phyloP scores from a whole-genome alignment of 768 basidiomycete genomes.

The Leucosporidium yakuticum region DNA sequence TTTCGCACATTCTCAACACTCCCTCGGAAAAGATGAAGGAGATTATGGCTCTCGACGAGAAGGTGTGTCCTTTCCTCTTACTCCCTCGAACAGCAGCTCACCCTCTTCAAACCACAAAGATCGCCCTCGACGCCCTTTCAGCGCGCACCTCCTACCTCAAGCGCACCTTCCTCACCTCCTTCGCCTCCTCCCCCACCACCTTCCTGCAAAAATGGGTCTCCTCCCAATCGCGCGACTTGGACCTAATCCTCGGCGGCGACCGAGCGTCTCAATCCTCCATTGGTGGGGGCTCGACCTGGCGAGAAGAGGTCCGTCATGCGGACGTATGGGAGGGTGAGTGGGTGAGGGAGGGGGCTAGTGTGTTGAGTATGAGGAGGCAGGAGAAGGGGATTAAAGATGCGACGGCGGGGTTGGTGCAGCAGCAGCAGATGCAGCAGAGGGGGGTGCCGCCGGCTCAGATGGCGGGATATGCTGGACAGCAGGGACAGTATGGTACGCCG shows the following conservation, averaged over 20 bases:
- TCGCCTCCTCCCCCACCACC: background rate
- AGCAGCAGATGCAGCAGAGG: constrained; percentile 4
- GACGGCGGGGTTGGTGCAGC: background rate
- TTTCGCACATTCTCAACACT: background rate
- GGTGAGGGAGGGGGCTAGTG: constrained; percentile 4
- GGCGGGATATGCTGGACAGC: too few relatives aligned
- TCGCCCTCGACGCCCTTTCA: background rate
- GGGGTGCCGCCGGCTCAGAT: too few relatives aligned
- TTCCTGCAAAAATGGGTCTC: background rate
- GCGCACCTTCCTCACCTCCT: constrained; percentile 8
- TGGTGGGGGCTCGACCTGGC: background rate
- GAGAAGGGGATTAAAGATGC: background rate
- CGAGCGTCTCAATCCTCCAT: background rate
- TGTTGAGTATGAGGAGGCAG: background rate
- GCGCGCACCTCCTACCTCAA: background rate
- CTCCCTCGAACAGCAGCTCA: background rate
- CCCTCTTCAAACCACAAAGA: background rate
- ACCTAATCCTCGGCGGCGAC: background rate
- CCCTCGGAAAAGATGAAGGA: background rate
- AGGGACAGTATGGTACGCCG: too few relatives aligned
- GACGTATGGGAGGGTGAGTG: constrained; percentile 1
- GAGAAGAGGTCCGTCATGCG: background rate
- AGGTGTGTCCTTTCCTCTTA: constrained; percentile 6
- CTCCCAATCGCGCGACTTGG: background rate
- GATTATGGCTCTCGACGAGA: constrained; percentile 13